phyloP scores from a whole-genome alignment of 2,329 filamentous ascomycete species.

The Fusarium equiseti region DNA sequence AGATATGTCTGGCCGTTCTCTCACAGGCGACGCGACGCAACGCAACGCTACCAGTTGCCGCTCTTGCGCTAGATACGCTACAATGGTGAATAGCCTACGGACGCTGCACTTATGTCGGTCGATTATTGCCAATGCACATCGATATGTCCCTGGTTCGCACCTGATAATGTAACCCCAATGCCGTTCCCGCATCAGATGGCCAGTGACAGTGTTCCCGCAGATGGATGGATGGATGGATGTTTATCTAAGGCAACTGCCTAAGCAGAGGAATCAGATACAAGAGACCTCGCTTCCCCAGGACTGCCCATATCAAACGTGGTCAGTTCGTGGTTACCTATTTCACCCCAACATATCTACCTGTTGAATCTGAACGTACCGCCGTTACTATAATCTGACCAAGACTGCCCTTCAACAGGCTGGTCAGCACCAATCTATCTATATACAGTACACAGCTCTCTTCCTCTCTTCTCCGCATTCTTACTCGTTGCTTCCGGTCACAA shows the following conservation, averaged over 20 bases:
- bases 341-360: slow-evolving; percentile 12
- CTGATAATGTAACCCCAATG: slow-evolving; percentile 41
- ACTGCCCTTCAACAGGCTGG: slow-evolving; percentile 9
- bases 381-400: slow-evolving; percentile 11
- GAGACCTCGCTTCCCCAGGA: slow-evolving; percentile 33
- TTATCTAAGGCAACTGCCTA: slow-evolving; percentile 11
- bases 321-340: slow-evolving; percentile 25
- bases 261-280: slow-evolving; percentile 31
- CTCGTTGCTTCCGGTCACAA: slow-evolving; percentile 17
- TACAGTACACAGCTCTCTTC: slow-evolving; percentile 1
- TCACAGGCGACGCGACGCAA: slow-evolving; percentile 11
- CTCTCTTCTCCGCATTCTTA: slow-evolving; percentile 1
- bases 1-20: slow-evolving; percentile 24
- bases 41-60: slow-evolving; percentile 26
- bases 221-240: slow-evolving; percentile 14
- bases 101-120: slow-evolving; percentile 22
- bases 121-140: slow-evolving; percentile 35
- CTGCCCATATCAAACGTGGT: slow-evolving; percentile 17
- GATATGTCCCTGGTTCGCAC: slow-evolving; percentile 35
- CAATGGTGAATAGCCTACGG: background rate
- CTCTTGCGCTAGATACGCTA: slow-evolving; percentile 33
- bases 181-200: slow-evolving; percentile 34
- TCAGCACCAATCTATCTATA: slow-evolving; percentile 22
- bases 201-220: slow-evolving; percentile 9
- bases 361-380: slow-evolving; percentile 14